A percentile compares a stretch with the other conserved stretches of the same genome.
Conservation (phyloP, 495 filamentous ascomycete genomes). For the Eremomyces bilateralis region DNA sequence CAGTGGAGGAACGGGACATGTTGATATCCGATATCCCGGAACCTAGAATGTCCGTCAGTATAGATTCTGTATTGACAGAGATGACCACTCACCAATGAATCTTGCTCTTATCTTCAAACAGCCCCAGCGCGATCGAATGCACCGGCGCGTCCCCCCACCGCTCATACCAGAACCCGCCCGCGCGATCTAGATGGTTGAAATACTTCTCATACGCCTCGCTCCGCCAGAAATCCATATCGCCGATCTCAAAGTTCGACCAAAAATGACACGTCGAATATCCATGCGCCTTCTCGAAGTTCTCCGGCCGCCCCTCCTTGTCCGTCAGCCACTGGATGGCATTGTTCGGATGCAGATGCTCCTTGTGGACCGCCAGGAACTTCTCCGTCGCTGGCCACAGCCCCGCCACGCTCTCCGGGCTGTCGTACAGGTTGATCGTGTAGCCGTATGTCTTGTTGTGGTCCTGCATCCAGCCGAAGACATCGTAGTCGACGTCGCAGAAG, state of each 20-base stretch:
- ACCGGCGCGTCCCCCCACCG: conserved; percentile 97
- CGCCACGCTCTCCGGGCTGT: conserved; percentile 64
- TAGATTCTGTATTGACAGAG: background rate
- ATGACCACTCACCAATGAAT: conserved; percentile 80
- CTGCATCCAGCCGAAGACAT: conserved; percentile 94
- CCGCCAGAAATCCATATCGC: conserved; percentile 85
- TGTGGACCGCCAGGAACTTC: conserved; percentile 64
- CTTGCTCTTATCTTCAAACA: conserved; percentile 77
- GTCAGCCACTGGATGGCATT: conserved; percentile 76
- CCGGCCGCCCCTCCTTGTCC: conserved; percentile 53
- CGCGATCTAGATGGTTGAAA: conserved; percentile 84
- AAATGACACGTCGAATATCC: conserved; percentile 99
- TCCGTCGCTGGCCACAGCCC: conserved; percentile 88
- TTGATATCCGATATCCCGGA: conserved; percentile 97
- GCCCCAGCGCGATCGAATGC: conserved; percentile 79
- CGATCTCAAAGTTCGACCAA: conserved; percentile 99
- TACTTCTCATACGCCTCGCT: conserved; percentile 82
- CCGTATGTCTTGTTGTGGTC: conserved; percentile 97
- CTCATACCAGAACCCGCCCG: conserved; percentile 97
- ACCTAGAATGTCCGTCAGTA: conserved; percentile 33
- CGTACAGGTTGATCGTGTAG: conserved; percentile 95
- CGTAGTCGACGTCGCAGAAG: conserved; percentile 98
- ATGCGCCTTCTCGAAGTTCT: conserved; percentile 56
- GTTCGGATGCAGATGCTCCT: conserved; percentile 58
- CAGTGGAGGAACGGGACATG: conserved; percentile 99